Evolutionary conservation across 768 basidiomycete species (phyloP).

Genomic region (Trametes cingulata): DNA sequence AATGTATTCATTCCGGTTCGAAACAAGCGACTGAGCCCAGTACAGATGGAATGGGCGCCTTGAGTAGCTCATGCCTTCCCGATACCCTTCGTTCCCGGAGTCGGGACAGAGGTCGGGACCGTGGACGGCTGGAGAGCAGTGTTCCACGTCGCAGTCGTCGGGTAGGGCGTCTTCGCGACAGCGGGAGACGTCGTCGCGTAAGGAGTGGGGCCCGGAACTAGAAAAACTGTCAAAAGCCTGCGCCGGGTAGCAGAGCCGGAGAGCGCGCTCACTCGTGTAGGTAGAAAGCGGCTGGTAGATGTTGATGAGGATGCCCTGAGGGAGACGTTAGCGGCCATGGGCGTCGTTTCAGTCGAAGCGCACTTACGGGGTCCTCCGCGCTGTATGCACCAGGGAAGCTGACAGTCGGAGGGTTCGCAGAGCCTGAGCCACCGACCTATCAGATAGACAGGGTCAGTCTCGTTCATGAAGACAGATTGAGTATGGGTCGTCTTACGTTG

Average conservation of each 20-base stretch:
- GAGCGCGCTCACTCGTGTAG: conserved; percentile 36
- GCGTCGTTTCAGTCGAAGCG: neutral
- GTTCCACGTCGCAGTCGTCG: conserved; percentile 52
- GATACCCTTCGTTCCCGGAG: conserved; percentile 15
- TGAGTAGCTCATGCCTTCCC: conserved; percentile 8
- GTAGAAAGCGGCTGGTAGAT: conserved; percentile 45
- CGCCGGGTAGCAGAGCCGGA: neutral
- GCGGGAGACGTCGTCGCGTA: conserved; percentile 44
- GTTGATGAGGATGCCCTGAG: conserved; percentile 45
- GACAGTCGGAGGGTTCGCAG: conserved; percentile 41
- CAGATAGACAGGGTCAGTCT: neutral
- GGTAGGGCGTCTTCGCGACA: conserved; percentile 44
- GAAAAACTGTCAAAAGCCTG: neutral
- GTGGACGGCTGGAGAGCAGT: conserved; percentile 48
- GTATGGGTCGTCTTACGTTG: conserved; percentile 20
- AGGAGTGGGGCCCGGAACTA: conserved; percentile 52
- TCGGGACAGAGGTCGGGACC: conserved; percentile 39
- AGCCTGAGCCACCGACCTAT: conserved; percentile 40
- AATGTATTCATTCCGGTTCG: too few species aligned
- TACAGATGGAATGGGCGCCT: too few species aligned
- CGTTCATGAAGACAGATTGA: neutral
- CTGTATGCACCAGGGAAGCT: conserved; percentile 46
- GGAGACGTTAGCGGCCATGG: neutral
- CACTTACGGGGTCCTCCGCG: conserved; percentile 34
- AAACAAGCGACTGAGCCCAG: too few species aligned